Evolutionary conservation across 441 rosid genomes (phyloP).

Genomic region (Arabidopsis lyrata): DNA sequence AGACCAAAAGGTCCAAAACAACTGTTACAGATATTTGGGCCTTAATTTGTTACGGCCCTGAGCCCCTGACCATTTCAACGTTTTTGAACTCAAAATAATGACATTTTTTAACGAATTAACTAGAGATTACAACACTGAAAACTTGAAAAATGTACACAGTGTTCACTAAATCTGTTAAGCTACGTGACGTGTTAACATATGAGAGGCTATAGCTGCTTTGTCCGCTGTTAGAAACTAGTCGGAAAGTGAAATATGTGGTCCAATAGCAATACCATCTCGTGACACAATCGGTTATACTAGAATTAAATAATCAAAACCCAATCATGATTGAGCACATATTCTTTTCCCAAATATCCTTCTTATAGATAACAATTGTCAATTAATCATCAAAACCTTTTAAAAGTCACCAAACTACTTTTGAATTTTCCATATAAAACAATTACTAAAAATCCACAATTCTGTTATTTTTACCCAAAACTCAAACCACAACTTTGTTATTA

Average conservation of each 20-base stretch:
- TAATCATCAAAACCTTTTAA: neutral
- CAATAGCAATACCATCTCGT: constrained; percentile 34
- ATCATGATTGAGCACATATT: constrained; percentile 5
- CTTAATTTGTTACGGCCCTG: neutral
- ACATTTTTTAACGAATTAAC: neutral
- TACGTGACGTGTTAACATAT: constrained; percentile 14
- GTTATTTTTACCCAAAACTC: neutral
- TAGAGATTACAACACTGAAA: neutral
- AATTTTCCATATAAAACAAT: neutral
- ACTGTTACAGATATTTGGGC: constrained; percentile 16
- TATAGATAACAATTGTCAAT: neutral
- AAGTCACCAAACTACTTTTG: neutral
- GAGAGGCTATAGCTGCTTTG: constrained; percentile 14
- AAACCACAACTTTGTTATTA: constrained; percentile 24
- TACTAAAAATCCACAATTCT: neutral
- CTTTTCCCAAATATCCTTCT: neutral
- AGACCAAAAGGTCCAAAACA: constrained; percentile 5
- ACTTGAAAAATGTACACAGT: constrained; percentile 7
- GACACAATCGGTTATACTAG: constrained; percentile 17
- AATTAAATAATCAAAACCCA: neutral
- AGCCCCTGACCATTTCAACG: neutral
- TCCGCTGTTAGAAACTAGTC: constrained; percentile 26
- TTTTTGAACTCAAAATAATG: neutral
- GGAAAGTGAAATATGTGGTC: constrained; percentile 35
- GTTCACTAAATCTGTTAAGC: neutral